Conservation (phyloP, 2,329 filamentous ascomycete genomes). For the Lachnellula willkommii region DNA sequence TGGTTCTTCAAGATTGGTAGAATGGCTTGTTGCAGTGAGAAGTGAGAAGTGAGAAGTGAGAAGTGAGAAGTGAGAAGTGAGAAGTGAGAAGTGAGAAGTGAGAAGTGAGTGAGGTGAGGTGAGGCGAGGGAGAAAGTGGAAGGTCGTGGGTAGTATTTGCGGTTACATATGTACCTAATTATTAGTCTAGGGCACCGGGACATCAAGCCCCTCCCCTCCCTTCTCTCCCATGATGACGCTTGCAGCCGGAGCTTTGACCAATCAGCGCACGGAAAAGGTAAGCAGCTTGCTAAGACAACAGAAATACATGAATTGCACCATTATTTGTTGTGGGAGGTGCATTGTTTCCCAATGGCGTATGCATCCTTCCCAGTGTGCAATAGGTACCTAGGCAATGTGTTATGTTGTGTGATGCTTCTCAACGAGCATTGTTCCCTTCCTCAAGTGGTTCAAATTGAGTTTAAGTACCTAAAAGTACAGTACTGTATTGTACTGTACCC, state of each 20-base stretch:
- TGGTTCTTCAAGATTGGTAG: too few relatives aligned
- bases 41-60: background rate
- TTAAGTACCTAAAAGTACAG: background rate
- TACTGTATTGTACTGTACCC: too few relatives aligned
- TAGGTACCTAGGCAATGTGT: too few relatives aligned
- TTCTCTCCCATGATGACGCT: conserved; percentile 9
- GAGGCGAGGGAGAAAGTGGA: too few relatives aligned
- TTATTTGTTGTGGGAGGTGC: background rate
- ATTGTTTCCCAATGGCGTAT: too few relatives aligned
- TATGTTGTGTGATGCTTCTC: too few relatives aligned
- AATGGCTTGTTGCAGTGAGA: background rate
- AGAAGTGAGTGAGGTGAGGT: background rate
- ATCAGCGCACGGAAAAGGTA: conserved; percentile 10
- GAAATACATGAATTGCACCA: conserved; percentile 3
- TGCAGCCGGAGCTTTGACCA: conserved; percentile 12
- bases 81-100: background rate
- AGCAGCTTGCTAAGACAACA: conserved; percentile 6
- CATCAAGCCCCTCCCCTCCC: too few relatives aligned
- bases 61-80: background rate
- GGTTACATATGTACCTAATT: too few relatives aligned
- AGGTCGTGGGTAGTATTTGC: background rate
- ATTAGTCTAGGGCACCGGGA: too few relatives aligned
- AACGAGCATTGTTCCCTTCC: too few relatives aligned
- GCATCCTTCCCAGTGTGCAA: too few relatives aligned
- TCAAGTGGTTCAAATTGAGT: too few relatives aligned